Evolutionary conservation across 257 asterid genomes (phyloP), one percentile per base, ranked within the genome.

Genomic region (Penstemon eatonii): DNA sequence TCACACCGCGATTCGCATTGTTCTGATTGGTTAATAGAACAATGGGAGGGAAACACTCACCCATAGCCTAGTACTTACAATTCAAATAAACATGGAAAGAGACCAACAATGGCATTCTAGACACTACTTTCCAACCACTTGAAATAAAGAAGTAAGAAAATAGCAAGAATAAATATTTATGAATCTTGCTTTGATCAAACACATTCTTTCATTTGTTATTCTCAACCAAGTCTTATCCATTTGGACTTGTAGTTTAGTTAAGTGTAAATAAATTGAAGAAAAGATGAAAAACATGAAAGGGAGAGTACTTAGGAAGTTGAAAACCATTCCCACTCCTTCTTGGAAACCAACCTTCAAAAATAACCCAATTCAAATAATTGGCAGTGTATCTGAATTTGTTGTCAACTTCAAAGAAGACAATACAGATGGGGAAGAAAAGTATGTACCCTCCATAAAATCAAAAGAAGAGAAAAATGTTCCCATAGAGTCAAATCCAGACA

Each of bases 251-350:
- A 62, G 13, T 71, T 63, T 41, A 59, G 56, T 44, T 15, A 15
- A 41, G 38, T 70, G 38, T 19, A 70, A 63, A 38, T 54, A 45
- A 51, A 18, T 49, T 18, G 7, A 40, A 60, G n/a, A 12, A 49
- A 3, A 52, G 56, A 81, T 73, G 82, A 80, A 64, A 51, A 75
- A 51, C 82, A 77, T 82, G 73, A 82, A 76, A 68, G 85, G 84
- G 59, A 76, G 79, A 79, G 58, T 87, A 46, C 58, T 76, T 40
- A 76, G 78, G 73, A 85, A 84, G 63, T 78, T 84, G 57, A 84
- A 81, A 73, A 75, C 83, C 74, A 76, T 80, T 53, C 65, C 89
- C 41, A 58, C 71, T 40, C 64, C 82, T 56, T 61, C 67, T 54
- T 25, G 74, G 62, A 81, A 67, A 15, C 78, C 78, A 40, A 66